phyloP scores from a whole-genome alignment of 768 basidiomycete genomes.

The Pleurotus eryngii region DNA sequence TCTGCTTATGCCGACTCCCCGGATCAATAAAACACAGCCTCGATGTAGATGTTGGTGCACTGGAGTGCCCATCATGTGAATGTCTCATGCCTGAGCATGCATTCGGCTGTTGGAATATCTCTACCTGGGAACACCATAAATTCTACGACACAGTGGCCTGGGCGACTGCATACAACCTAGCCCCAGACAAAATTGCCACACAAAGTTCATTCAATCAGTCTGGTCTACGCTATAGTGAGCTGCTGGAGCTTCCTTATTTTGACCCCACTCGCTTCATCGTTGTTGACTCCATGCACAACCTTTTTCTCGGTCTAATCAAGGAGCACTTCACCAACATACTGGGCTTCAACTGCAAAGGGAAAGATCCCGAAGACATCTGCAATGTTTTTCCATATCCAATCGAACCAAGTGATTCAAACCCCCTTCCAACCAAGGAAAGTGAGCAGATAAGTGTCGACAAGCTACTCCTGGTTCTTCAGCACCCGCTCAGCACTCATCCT shows the following conservation, averaged over 20 bases:
- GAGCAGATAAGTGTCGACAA: neutral
- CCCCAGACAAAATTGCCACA: conserved; percentile 1
- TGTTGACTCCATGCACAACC: conserved; percentile 31
- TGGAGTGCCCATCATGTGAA: no score
- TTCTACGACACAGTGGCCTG: neutral
- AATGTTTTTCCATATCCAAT: neutral
- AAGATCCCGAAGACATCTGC: no score
- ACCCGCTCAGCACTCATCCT: neutral
- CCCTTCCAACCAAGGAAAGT: neutral
- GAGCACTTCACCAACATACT: neutral
- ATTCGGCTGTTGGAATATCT: conserved; percentile 7
- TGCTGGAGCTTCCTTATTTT: conserved; percentile 26
- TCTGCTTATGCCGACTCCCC: no score
- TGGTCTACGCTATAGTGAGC: conserved; percentile 10
- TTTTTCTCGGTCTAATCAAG: conserved; percentile 21
- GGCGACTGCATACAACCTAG: no score
- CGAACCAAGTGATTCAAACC: neutral
- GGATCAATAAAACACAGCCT: no score
- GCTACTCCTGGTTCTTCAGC: neutral
- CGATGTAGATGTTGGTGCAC: no score
- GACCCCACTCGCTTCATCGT: conserved; percentile 21
- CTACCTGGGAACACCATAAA: conserved; percentile 12
- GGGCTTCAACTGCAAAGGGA: neutral
- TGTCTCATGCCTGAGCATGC: neutral
- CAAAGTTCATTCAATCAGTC: neutral